Percentiles rank a stretch among this genome's conserved stretches.
These are phyloP conservation scores for Melocanna baccifera DNA, from an alignment of 176 grass and related monocot species.

Conservation along the genomic window DNA sequence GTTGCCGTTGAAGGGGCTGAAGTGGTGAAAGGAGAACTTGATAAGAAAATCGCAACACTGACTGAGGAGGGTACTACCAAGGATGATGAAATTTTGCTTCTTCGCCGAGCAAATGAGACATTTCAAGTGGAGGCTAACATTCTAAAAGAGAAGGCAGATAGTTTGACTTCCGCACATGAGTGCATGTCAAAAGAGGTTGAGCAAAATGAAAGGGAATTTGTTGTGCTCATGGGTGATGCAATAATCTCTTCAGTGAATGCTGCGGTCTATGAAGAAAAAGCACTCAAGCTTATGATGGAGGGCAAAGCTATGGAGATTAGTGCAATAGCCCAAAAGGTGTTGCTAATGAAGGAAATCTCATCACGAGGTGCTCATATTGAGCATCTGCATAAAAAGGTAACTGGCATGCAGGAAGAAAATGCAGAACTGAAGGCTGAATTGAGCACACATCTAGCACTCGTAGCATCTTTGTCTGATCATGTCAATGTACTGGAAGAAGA, in stretches of 20 bases:
- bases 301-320: conserved; percentile 47
- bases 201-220: conserved; percentile 50
- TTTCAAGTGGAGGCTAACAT: conserved; percentile 43
- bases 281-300: conserved; percentile 51
- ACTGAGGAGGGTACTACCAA: conserved; percentile 31
- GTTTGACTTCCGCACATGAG: conserved; percentile 35
- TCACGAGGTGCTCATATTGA: conserved; percentile 45
- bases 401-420: conserved; percentile 56
- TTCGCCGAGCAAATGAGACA: conserved; percentile 40
- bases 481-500: conserved; percentile 56
- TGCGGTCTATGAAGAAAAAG: conserved; percentile 62
- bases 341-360: conserved; percentile 48
- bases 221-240: conserved; percentile 48
- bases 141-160: conserved; percentile 34
- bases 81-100: conserved; percentile 42
- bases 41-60: conserved; percentile 42
- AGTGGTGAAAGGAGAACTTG: conserved; percentile 59
- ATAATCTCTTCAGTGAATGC: conserved; percentile 50
- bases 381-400: conserved; percentile 45
- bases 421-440: conserved; percentile 47
- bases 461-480: conserved; percentile 52
- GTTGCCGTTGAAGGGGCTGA: conserved; percentile 53
- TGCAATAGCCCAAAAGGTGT: conserved; percentile 38
- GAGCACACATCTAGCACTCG: conserved; percentile 40
- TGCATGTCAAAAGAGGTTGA: conserved; percentile 46